phyloP scores from a whole-genome alignment of 805 yeast species.

The Metschnikowia reukaufii region DNA sequence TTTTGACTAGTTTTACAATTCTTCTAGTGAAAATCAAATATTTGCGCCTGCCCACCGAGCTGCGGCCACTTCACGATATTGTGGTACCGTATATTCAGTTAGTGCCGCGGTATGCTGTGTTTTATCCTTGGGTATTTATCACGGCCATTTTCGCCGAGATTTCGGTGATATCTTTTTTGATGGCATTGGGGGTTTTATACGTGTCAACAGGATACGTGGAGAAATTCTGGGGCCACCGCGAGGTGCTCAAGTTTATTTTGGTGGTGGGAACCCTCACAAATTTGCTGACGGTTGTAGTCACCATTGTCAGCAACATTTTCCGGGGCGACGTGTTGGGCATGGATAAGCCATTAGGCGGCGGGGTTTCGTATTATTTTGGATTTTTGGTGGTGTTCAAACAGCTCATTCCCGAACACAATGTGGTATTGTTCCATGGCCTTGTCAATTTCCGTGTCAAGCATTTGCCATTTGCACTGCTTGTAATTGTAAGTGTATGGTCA shows the following conservation, averaged over 20 bases:
- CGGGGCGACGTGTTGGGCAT: conserved; percentile 38
- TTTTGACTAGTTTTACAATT: conserved; percentile 40
- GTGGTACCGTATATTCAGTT: conserved; percentile 60
- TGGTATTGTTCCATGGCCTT: conserved; percentile 46
- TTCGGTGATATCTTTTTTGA: conserved; percentile 44
- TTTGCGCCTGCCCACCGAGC: conserved; percentile 7
- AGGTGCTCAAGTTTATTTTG: conserved; percentile 50
- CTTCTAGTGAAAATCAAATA: conserved; percentile 40
- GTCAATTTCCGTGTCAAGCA: conserved; percentile 57
- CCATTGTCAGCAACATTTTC: conserved; percentile 37
- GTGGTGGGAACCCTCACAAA: conserved; percentile 60
- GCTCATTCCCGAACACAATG: conserved; percentile 56
- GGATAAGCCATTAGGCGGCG: conserved; percentile 51
- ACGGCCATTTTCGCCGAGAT: conserved; percentile 67
- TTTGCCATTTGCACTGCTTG: conserved; percentile 50
- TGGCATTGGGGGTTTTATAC: conserved; percentile 38
- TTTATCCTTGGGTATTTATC: conserved; percentile 63
- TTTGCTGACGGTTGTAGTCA: conserved; percentile 46
- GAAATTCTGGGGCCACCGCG: conserved; percentile 50
- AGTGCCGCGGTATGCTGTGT: conserved; percentile 56
- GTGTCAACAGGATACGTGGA: conserved; percentile 49
- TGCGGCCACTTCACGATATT: conserved; percentile 34
- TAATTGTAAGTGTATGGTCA: conserved; percentile 38
- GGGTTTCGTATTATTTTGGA: conserved; percentile 52
- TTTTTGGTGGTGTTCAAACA: conserved; percentile 58